Percentiles rank a stretch among this genome's conserved stretches.
These are phyloP conservation scores for Phytopythium aichiense DNA, from an alignment of 352 stramenopile genomes.

Conservation along the genomic window DNA sequence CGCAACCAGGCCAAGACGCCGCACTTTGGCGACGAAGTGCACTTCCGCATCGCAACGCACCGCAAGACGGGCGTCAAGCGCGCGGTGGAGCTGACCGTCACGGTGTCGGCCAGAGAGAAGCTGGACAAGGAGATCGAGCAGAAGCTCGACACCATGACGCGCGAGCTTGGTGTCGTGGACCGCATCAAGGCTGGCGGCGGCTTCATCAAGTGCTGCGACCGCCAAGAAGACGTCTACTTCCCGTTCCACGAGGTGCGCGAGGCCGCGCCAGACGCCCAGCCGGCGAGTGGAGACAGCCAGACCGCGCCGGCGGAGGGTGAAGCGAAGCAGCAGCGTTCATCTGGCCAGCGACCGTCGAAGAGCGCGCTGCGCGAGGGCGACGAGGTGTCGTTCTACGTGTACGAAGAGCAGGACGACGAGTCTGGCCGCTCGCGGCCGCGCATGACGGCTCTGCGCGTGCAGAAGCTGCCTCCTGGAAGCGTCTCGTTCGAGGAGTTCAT, in stretches of 20 bases:
- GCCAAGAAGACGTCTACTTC: constrained; percentile 68
- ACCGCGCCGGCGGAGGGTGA: constrained; percentile 6
- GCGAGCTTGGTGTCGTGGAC: constrained; percentile 55
- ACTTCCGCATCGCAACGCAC: constrained; percentile 70
- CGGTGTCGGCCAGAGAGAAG: constrained; percentile 51
- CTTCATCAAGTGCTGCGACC: constrained; percentile 71
- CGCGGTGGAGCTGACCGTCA: constrained; percentile 61
- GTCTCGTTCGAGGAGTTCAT: constrained; percentile 68
- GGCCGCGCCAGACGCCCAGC: constrained; percentile 7
- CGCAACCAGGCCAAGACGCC: constrained; percentile 18
- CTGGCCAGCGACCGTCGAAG: constrained; percentile 4
- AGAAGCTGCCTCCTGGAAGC: constrained; percentile 47
- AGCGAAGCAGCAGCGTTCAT: constrained; percentile 9
- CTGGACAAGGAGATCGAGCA: constrained; percentile 63
- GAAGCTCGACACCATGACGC: constrained; percentile 52
- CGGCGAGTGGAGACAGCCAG: constrained; percentile 13
- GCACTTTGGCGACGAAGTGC: constrained; percentile 67
- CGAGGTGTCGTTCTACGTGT: constrained; percentile 78
- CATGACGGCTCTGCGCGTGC: constrained; percentile 63
- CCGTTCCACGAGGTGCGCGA: constrained; percentile 62
- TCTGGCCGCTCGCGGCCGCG: constrained; percentile 25
- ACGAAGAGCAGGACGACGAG: constrained; percentile 58
- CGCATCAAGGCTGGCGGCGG: constrained; percentile 57
- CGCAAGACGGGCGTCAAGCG: constrained; percentile 59
- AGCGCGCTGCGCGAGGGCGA: constrained; percentile 46